Percentiles rank a stretch among this genome's conserved stretches.
These are phyloP conservation scores for Taphrina wiesneri DNA, from an alignment of 1,139 yeast genomes.

Conservation along the genomic window DNA sequence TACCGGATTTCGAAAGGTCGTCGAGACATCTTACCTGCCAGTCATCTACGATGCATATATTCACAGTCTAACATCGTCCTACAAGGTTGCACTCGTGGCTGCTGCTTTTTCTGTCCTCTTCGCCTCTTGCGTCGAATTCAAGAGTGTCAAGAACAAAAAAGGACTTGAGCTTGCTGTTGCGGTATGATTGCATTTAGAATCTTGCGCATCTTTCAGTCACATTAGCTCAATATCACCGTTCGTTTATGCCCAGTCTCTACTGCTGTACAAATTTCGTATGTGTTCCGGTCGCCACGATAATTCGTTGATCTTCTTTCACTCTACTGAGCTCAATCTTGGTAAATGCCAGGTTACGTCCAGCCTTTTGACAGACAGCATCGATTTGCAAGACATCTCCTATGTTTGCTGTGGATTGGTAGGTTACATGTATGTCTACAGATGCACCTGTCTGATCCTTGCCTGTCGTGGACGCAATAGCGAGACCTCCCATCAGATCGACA, in stretches of 20 bases:
- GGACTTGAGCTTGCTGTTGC: slow-evolving; percentile 8
- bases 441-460: slow-evolving; percentile 2
- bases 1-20: slow-evolving; percentile 15
- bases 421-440: slow-evolving; percentile 5
- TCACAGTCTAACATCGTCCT: slow-evolving; percentile 4
- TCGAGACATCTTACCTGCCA: slow-evolving; percentile 11
- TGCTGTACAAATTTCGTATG: slow-evolving; percentile 1
- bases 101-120: slow-evolving; percentile 4
- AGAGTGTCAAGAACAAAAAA: slow-evolving; percentile 17
- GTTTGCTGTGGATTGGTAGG: slow-evolving; percentile 4
- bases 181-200: neutral
- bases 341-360: slow-evolving; percentile 16
- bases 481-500: slow-evolving; percentile 15
- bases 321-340: neutral
- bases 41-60: slow-evolving; percentile 16
- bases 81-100: slow-evolving; percentile 13
- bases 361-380: neutral
- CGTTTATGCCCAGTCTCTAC: neutral
- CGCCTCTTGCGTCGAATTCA: slow-evolving; percentile 21
- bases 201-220: neutral
- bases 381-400: neutral
- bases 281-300: slow-evolving; percentile 1
- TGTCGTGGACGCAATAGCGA: neutral
- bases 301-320: neutral
- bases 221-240: neutral